Base-by-base conservation (phyloP, 345 rosid genomes). In the Reutealis trisperma region DNA sequence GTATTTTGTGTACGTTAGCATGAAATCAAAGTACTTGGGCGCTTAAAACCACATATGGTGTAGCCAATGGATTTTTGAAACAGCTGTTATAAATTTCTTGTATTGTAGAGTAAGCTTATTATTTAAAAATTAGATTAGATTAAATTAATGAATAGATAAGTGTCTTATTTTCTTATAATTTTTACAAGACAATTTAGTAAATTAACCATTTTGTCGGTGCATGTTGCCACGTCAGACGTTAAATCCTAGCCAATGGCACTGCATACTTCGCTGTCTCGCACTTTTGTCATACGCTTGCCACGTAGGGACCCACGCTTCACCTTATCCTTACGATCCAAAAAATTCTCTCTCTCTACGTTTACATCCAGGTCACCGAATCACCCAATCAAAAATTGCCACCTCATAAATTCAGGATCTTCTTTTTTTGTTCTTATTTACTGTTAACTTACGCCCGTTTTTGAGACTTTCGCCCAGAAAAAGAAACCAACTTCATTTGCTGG, bases 201-300 rank as follows among this genome's bases (percentile, higher is more conserved):
- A 71, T 41, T 54, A 34, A 32, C 8, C 54, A 49, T 5, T 49
- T 73, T 30, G 77, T 73, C 77, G 77, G 81, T 73, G 68, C 57
- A 2, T 0, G 15, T 0, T 71, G 66, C 80, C 80, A 71, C 65
- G 59, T 71, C 80, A 77, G 57, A 52, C 67, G 21, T 72, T 32
- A 44, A 4, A 69, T 55, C 4, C 66, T 57, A 57, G 21, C 81
- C 76, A 78, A 71, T 54, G 14, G 73, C 27, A n/a, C 58, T 58
- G 57, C 19, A 6, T 18, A 49, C 19, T 27, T 58, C 42, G 67
- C 73, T 78, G 72, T 78, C 81, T 25, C 44, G 55, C 77, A 73
- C 61, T 58, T 64, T 65, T 30, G 41, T 55, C 55, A 5, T 41
- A 55, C 1, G 4, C 16, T 57, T 37, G 70, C 34, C 77, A 63